These are phyloP conservation scores for Arthrobotrys sphaeroides DNA, from an alignment of 2,329 filamentous ascomycete species.

Conservation along the genomic window DNA sequence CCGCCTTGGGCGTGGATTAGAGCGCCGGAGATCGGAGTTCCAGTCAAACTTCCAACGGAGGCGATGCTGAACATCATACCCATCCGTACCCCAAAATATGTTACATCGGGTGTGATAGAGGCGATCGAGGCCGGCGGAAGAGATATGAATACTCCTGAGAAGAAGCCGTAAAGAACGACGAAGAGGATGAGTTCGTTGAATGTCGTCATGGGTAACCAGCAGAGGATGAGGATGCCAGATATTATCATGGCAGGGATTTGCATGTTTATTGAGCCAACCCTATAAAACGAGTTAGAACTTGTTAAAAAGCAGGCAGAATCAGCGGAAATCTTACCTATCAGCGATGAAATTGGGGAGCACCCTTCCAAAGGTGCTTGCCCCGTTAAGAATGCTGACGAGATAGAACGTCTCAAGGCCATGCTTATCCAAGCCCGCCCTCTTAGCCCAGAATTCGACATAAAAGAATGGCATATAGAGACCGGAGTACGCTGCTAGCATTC, in stretches of 20 bases:
- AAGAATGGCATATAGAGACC: conserved; percentile 66
- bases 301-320: background rate
- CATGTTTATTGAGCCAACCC: conserved; percentile 50
- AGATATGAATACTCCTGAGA: conserved; percentile 63
- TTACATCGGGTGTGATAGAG: conserved; percentile 49
- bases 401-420: conserved; percentile 60
- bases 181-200: conserved; percentile 61
- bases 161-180: conserved; percentile 63
- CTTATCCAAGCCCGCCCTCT: conserved; percentile 34
- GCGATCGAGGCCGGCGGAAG: conserved; percentile 62
- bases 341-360: conserved; percentile 64
- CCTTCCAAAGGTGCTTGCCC: conserved; percentile 64
- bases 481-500: conserved; percentile 62
- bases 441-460: conserved; percentile 60
- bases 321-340: conserved; percentile 57
- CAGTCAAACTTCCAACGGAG: conserved; percentile 67
- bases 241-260: conserved; percentile 60
- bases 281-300: background rate
- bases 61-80: conserved; percentile 61
- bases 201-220: conserved; percentile 63
- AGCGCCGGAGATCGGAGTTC: conserved; percentile 67
- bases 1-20: conserved; percentile 62
- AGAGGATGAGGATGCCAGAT: conserved; percentile 63
- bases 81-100: conserved; percentile 52
- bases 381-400: conserved; percentile 64